A percentile compares a stretch with the other conserved stretches of the same genome.
These are phyloP conservation scores for Agapanthus africanus DNA, from an alignment of 106 monocot species.

Conservation along the genomic window DNA sequence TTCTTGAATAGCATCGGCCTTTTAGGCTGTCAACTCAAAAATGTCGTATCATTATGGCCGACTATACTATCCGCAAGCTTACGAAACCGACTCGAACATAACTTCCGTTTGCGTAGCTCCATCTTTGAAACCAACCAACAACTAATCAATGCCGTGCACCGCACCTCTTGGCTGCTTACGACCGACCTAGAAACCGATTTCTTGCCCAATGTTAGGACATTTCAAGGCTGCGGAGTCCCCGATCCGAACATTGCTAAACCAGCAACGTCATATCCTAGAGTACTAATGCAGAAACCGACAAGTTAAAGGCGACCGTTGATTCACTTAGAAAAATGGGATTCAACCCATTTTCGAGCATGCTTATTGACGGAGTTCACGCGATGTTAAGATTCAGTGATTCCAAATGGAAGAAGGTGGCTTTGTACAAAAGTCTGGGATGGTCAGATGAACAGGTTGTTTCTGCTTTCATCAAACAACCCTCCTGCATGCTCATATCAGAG, in stretches of 20 bases:
- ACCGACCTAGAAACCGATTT: slow-evolving; percentile 4
- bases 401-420: slow-evolving; percentile 33
- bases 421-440: slow-evolving; percentile 41
- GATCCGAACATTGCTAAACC: slow-evolving; percentile 13
- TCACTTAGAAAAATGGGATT: slow-evolving; percentile 19
- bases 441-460: slow-evolving; percentile 26
- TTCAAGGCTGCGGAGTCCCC: slow-evolving; percentile 20
- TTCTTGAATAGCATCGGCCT: slow-evolving; percentile 29
- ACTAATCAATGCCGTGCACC: slow-evolving; percentile 2
- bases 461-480: slow-evolving; percentile 32
- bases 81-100: slow-evolving; percentile 1
- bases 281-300: not conserved
- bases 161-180: slow-evolving; percentile 2
- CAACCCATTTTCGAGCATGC: slow-evolving; percentile 11
- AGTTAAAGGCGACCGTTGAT: not conserved
- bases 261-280: slow-evolving; percentile 1
- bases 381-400: not conserved
- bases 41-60: slow-evolving; percentile 19
- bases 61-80: not conserved
- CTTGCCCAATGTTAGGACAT: slow-evolving; percentile 20
- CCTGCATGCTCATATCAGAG: slow-evolving; percentile 21
- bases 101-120: slow-evolving; percentile 8
- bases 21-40: slow-evolving; percentile 8
- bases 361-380: slow-evolving; percentile 18
- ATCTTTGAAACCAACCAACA: slow-evolving; percentile 9